Conservation (phyloP, 805 yeast genomes). For the Saturnispora quitensis region DNA sequence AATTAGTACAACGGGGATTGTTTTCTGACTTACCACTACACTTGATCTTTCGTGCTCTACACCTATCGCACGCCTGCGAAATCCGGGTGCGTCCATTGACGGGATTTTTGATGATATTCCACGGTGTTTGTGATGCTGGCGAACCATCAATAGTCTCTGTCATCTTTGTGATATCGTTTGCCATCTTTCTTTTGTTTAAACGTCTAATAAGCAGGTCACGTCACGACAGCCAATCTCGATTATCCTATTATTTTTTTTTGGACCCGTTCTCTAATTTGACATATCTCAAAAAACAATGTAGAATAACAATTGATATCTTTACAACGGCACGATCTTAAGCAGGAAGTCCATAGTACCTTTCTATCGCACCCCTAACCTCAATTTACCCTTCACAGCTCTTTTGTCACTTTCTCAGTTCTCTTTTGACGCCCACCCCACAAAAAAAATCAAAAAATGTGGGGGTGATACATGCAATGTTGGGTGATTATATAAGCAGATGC, state of each 20-base stretch:
- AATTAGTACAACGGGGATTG: slow-evolving; percentile 54
- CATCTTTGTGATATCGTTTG: not conserved
- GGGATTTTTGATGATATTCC: slow-evolving; percentile 30
- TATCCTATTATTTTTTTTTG: not conserved
- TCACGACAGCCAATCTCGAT: not conserved
- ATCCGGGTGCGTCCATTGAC: slow-evolving; percentile 38
- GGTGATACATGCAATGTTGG: not conserved
- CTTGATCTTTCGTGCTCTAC: slow-evolving; percentile 65
- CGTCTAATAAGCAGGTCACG: not conserved
- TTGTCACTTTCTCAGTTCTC: not conserved
- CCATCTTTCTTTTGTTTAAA: not conserved
- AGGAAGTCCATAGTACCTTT: not conserved
- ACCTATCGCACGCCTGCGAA: slow-evolving; percentile 76
- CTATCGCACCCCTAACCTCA: not conserved
- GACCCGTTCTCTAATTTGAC: not conserved
- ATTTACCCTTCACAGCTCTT: not conserved
- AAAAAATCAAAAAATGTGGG: not conserved
- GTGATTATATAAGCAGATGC: not conserved
- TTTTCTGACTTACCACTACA: slow-evolving; percentile 54
- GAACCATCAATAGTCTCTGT: not conserved
- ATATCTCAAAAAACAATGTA: not conserved
- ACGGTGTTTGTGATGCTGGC: slow-evolving; percentile 8
- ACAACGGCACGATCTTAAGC: not conserved
- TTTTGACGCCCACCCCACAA: not conserved
- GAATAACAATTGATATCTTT: not conserved